A percentile compares a stretch with the other conserved stretches of the same genome.
These are phyloP conservation scores for Penicillium pulvis DNA, from an alignment of 495 filamentous ascomycete genomes.

Conservation along the genomic window DNA sequence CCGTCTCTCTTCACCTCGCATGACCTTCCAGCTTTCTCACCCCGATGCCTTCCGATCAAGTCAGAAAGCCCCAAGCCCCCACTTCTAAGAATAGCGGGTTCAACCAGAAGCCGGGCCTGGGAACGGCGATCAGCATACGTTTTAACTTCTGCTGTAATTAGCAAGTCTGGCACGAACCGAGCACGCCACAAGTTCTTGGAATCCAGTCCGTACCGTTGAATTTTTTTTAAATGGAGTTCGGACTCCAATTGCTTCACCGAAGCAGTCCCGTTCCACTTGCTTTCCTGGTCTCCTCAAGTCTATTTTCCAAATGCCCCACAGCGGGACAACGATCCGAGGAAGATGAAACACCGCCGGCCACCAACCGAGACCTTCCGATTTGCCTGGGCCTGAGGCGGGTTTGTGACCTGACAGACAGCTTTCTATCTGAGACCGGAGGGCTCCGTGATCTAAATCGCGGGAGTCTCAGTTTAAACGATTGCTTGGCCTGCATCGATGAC, in stretches of 20 bases:
- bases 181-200: too few relatives aligned
- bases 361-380: slow-evolving; percentile 35
- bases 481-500: slow-evolving; percentile 15
- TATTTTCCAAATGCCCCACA: slow-evolving; percentile 27
- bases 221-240: neutral
- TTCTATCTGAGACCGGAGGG: slow-evolving; percentile 29
- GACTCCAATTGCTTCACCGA: neutral
- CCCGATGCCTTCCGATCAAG: slow-evolving; percentile 4
- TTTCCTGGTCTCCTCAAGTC: slow-evolving; percentile 11
- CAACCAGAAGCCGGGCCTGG: neutral
- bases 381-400: slow-evolving; percentile 14
- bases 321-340: slow-evolving; percentile 30
- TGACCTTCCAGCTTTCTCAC: neutral
- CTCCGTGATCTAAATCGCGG: slow-evolving; percentile 25
- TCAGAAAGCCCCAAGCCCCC: slow-evolving; percentile 4
- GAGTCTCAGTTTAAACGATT: slow-evolving; percentile 25
- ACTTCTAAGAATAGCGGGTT: slow-evolving; percentile 16
- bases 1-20: neutral
- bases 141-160: neutral
- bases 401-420: slow-evolving; percentile 12
- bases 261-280: neutral
- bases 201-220: too few relatives aligned
- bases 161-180: too few relatives aligned
- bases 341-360: slow-evolving; percentile 26
- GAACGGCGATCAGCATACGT: neutral